Evolutionary conservation across 495 filamentous ascomycete species (phyloP).

Genomic region (Viridothelium virens): DNA sequence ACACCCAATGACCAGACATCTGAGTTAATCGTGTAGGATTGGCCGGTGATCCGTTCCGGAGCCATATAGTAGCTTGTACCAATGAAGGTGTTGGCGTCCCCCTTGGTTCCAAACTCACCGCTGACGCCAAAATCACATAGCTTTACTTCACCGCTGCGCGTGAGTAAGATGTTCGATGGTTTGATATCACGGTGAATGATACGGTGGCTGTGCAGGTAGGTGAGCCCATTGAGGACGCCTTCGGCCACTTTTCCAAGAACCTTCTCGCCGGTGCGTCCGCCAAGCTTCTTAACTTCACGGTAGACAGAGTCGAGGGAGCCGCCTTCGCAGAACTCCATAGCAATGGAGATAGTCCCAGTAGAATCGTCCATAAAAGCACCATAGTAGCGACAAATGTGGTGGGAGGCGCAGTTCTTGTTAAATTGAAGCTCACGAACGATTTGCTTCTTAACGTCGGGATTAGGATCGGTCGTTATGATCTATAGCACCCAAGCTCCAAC

Average conservation of each 20-base stretch:
- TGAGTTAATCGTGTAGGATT: constrained; percentile 95
- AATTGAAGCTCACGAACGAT: constrained; percentile 92
- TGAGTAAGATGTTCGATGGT: constrained; percentile 92
- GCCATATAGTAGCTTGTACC: constrained; percentile 99
- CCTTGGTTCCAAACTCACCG: constrained; percentile 96
- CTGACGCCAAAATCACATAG: constrained; percentile 97
- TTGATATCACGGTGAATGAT: constrained; percentile 99
- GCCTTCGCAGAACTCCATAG: constrained; percentile 98
- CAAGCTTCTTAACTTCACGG: constrained; percentile 89
- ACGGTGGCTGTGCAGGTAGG: constrained; percentile 90
- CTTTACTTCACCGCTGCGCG: constrained; percentile 87
- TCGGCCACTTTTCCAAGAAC: constrained; percentile 97
- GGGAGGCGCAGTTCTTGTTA: constrained; percentile 92
- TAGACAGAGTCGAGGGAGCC: constrained; percentile 93
- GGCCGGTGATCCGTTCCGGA: constrained; percentile 91
- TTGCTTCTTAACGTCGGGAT: constrained; percentile 95
- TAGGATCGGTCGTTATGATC: constrained; percentile 97
- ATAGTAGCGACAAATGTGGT: constrained; percentile 94
- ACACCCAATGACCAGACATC: constrained; percentile 98
- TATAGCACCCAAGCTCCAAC: constrained; percentile 31
- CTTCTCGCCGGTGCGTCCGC: constrained; percentile 92
- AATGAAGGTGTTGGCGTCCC: constrained; percentile 97
- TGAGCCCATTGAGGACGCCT: constrained; percentile 86
- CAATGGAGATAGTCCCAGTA: constrained; percentile 90
- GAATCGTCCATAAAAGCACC: constrained; percentile 91